These are phyloP conservation scores for Populus pruinosa DNA, from an alignment of 345 rosid genomes.

Conservation along the genomic window DNA sequence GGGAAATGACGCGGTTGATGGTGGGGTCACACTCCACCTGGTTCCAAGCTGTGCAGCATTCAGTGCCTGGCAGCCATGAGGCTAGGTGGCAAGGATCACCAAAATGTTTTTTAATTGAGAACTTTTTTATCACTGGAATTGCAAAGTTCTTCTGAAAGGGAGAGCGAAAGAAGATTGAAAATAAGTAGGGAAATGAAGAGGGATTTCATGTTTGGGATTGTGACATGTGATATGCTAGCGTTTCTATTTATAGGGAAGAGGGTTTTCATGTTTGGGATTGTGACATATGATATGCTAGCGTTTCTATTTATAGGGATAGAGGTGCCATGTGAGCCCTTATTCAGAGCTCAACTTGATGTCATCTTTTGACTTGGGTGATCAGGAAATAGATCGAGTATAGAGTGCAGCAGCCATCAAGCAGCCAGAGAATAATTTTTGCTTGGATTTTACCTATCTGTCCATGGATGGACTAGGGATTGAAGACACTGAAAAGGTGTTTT, in stretches of 20 bases:
- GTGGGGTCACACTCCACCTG: constrained; percentile 53
- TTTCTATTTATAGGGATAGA: background rate
- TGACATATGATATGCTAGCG: background rate
- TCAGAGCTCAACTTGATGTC: background rate
- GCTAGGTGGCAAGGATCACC: constrained; percentile 64
- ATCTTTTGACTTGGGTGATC: background rate
- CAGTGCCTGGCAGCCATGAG: constrained; percentile 58
- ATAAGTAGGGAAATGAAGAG: constrained; percentile 21
- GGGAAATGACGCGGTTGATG: constrained; percentile 55
- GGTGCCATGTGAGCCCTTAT: background rate
- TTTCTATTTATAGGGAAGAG: background rate
- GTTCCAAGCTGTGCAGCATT: constrained; percentile 67
- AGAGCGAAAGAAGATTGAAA: constrained; percentile 24
- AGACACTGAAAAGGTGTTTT: background rate
- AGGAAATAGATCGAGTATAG: background rate
- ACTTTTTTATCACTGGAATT: constrained; percentile 55
- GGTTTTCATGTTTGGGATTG: constrained; percentile 10
- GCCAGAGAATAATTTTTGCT: background rate
- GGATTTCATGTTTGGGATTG: constrained; percentile 10
- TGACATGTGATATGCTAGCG: background rate
- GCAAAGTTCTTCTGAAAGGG: constrained; percentile 46
- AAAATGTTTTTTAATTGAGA: constrained; percentile 53
- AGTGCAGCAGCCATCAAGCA: background rate
- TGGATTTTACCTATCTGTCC: too few species aligned
- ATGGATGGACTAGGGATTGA: too few species aligned